phyloP scores from a whole-genome alignment of 306 rosid species.

The Corylus americana region DNA sequence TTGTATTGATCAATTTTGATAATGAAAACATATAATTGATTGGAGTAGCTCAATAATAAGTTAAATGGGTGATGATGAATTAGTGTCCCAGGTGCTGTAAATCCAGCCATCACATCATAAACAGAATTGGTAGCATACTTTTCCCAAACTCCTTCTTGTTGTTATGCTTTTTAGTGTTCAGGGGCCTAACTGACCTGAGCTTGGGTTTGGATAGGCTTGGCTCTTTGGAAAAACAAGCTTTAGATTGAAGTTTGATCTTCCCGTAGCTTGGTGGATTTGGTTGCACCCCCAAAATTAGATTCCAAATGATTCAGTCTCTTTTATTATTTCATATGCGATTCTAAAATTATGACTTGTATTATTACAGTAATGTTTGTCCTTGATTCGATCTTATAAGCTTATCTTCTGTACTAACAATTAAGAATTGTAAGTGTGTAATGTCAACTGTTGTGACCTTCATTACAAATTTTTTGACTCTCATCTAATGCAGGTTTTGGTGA shows the following conservation, averaged over 20 bases:
- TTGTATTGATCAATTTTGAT: not conserved
- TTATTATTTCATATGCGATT: not conserved
- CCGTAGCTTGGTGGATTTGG: constrained; percentile 1
- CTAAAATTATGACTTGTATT: not conserved
- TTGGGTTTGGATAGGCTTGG: not conserved
- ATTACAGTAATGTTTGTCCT: not conserved
- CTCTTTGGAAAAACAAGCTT: not conserved
- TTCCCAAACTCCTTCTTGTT: not conserved
- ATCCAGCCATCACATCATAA: not conserved
- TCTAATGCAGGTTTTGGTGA: constrained; percentile 83
- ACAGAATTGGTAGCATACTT: not conserved
- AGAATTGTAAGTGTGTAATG: not conserved
- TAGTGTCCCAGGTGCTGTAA: not conserved
- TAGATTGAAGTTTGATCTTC: not conserved
- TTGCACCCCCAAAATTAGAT: not conserved
- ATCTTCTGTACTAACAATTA: not conserved
- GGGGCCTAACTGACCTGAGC: not conserved
- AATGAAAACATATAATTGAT: not conserved
- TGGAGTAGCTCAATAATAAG: not conserved
- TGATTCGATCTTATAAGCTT: constrained; percentile 8
- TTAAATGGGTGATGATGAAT: not conserved
- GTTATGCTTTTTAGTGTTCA: not conserved
- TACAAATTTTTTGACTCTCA: constrained; percentile 33
- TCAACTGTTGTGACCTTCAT: constrained; percentile 13
- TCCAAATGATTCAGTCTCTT: not conserved